These are phyloP conservation scores for Neodidymelliopsis sp. DNA, from an alignment of 2,329 filamentous ascomycete genomes.

Conservation along the genomic window DNA sequence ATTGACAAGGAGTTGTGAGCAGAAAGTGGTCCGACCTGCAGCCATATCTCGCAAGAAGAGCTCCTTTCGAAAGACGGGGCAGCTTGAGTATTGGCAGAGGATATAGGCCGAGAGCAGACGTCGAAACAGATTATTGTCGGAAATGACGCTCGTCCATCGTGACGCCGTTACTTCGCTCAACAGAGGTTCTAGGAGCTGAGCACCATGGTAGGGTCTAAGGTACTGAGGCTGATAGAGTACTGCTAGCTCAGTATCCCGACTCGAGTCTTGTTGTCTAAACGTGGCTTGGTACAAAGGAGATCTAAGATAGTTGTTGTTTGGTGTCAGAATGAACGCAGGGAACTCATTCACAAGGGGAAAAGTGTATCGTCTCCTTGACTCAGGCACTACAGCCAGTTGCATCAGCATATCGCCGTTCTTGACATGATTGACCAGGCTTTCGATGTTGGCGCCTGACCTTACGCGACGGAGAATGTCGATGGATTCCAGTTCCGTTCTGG, in stretches of 20 bases:
- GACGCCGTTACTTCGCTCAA: not conserved
- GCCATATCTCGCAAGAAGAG: constrained; percentile 5
- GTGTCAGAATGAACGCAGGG: not conserved
- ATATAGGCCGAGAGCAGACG: not conserved
- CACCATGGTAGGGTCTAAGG: constrained; percentile 6
- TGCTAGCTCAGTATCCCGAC: too few species aligned
- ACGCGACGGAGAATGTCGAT: constrained; percentile 21
- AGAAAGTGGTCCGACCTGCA: not conserved
- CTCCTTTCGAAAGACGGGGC: constrained; percentile 10
- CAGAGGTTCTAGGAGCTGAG: too few species aligned
- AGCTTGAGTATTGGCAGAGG: too few species aligned
- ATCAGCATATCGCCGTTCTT: constrained; percentile 20
- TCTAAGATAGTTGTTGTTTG: constrained; percentile 2
- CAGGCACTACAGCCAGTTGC: constrained; percentile 20
- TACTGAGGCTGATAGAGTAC: too few species aligned
- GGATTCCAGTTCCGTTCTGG: too few species aligned
- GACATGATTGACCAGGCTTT: constrained; percentile 20
- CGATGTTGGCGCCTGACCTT: constrained; percentile 21
- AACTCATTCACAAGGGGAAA: constrained; percentile 19
- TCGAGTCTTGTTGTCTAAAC: not conserved
- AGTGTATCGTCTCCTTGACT: constrained; percentile 23
- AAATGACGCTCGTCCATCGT: constrained; percentile 1
- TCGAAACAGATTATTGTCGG: not conserved
- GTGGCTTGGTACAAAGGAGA: not conserved
- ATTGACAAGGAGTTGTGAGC: constrained; percentile 10